Evolutionary conservation across 169 alveolate genomes (phyloP), one percentile per base, ranked within the genome.

Genomic region (Cystoisospora suis): DNA sequence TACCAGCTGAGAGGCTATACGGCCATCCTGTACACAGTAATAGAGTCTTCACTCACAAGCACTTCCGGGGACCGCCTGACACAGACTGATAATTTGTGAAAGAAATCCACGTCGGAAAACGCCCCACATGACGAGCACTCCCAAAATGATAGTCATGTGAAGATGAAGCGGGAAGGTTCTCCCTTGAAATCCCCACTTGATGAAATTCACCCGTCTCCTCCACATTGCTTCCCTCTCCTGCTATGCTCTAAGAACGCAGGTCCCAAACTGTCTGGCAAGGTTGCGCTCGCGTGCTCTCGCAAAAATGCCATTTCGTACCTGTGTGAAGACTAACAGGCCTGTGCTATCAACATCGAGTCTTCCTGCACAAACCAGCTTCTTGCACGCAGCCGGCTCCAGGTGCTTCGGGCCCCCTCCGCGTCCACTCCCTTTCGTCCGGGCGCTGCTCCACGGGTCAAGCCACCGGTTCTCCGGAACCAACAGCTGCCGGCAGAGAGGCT

Each of bases 321-420:
- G 90, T 20, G 91, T 69, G 38, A 86, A 70, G 61, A 86, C 91
- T 27, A 29, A 7, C 40, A 86, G 40, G 36, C 91, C 91, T 2
- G 86, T 42, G 77, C 85, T 69, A 75, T 69, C 86, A 42, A 42
- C 53, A 53, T 86, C 91, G 40, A 86, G 91, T 1, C 81, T 3
- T 23, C 86, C 91, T 3, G 86, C 75, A 15, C 34, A 44, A 45
- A 38, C 85, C 58, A 86, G 49, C 29, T 86, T 86, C 40, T 44
- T 59, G 90, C 83, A 59, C 36, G 23, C 32, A 40, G 42, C 81
- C 3, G 70, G 83, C 32, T 42, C 53, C 46, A 61, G 20, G 47
- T 23, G 44, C 29, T 29, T 27, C n/a, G 79, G 17, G 15, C 7
- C 29, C 42, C 69, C 12, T 45, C 53, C n/a, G 27, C 77, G 77